Conservation (phyloP, 2,329 filamentous ascomycete species). For the Aspergillus brasiliensis region DNA sequence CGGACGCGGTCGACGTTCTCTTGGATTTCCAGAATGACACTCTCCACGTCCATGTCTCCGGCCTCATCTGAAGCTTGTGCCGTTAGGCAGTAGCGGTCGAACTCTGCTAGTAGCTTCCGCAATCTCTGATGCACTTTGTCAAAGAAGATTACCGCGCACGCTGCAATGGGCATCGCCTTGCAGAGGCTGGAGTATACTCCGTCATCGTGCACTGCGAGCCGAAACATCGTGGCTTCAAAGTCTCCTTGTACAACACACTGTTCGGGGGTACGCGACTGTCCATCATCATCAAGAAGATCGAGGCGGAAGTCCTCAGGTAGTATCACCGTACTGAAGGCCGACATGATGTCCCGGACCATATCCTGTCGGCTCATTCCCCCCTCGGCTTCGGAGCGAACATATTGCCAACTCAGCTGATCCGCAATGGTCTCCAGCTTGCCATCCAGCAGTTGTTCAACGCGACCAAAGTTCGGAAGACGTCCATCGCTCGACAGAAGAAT, state of each 20-base stretch:
- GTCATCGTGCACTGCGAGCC: slow-evolving; percentile 48
- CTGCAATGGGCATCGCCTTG: slow-evolving; percentile 45
- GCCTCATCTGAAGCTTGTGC: slow-evolving; percentile 28
- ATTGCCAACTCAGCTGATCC: slow-evolving; percentile 38
- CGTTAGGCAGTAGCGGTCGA: slow-evolving; percentile 43
- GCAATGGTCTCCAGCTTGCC: slow-evolving; percentile 37
- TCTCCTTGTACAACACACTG: slow-evolving; percentile 49
- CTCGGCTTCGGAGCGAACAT: slow-evolving; percentile 28
- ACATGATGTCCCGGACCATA: slow-evolving; percentile 48
- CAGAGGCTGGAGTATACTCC: slow-evolving; percentile 45
- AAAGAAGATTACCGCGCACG: slow-evolving; percentile 47
- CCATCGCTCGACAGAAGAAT: slow-evolving; percentile 37
- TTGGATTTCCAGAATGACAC: slow-evolving; percentile 36
- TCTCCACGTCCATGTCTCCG: slow-evolving; percentile 29
- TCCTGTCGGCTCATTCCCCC: slow-evolving; percentile 40
- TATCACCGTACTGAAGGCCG: slow-evolving; percentile 43
- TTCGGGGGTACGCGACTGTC: slow-evolving; percentile 37
- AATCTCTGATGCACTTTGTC: slow-evolving; percentile 44
- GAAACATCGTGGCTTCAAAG: slow-evolving; percentile 49
- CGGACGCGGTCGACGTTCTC: slow-evolving; percentile 34
- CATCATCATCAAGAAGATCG: slow-evolving; percentile 41
- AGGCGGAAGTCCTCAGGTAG: slow-evolving; percentile 47
- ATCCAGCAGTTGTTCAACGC: slow-evolving; percentile 36
- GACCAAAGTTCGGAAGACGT: slow-evolving; percentile 31
- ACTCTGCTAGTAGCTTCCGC: slow-evolving; percentile 38